Evolutionary conservation across 176 grass and related monocot genomes (phyloP).

Genomic region (Miscanthus lutarioriparius): DNA sequence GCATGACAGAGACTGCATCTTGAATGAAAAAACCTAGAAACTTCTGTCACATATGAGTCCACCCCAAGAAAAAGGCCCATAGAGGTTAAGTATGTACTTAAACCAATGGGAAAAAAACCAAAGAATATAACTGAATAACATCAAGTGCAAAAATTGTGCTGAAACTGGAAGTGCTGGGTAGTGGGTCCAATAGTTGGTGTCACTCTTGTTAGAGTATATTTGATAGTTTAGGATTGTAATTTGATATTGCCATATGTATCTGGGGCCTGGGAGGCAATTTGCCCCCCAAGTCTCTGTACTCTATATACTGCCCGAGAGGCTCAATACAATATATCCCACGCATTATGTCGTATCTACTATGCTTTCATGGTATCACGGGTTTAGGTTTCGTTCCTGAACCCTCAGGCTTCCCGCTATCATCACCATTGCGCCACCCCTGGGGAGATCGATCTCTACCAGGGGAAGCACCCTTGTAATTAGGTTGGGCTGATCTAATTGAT

Average conservation of each 20-base stretch:
- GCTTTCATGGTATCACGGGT: too few species aligned
- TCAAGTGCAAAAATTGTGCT: neutral
- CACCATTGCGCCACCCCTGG: too few species aligned
- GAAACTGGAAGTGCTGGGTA: neutral
- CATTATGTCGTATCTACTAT: too few species aligned
- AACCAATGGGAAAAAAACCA: conserved; percentile 11
- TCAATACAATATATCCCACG: neutral
- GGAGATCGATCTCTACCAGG: too few species aligned
- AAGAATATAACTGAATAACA: neutral
- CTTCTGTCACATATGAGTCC: neutral
- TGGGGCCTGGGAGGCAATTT: neutral
- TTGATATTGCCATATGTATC: neutral
- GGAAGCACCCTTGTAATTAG: too few species aligned
- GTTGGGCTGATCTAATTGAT: neutral
- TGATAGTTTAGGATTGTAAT: neutral
- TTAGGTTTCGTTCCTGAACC: too few species aligned
- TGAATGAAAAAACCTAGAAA: neutral
- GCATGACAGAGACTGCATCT: neutral
- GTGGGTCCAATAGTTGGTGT: neutral
- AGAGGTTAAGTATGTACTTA: neutral
- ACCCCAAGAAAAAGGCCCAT: neutral
- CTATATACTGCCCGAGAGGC: neutral
- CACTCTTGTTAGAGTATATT: neutral
- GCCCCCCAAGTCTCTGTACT: neutral
- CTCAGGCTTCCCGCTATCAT: too few species aligned